Conservation (phyloP, 2,329 filamentous ascomycete genomes). For the Ophiostoma populinum region DNA sequence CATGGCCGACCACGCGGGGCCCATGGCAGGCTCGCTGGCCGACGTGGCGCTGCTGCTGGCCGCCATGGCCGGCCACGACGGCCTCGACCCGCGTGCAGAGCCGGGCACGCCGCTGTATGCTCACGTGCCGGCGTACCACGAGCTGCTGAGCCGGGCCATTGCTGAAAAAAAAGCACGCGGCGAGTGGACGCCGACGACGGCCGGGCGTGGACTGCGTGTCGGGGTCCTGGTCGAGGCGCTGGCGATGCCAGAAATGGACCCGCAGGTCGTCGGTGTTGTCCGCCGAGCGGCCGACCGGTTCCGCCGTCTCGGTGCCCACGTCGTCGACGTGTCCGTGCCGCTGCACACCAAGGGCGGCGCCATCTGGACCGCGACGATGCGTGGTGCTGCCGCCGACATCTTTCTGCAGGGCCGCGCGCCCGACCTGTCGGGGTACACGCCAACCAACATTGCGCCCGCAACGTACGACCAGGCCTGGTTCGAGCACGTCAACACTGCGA, state of each 20-base stretch:
- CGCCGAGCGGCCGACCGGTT: slow-evolving; percentile 21
- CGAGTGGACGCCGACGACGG: slow-evolving; percentile 12
- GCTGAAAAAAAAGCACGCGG: slow-evolving; percentile 10
- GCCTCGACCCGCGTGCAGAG: slow-evolving; percentile 26
- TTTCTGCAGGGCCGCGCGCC: slow-evolving; percentile 16
- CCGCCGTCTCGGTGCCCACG: slow-evolving; percentile 23
- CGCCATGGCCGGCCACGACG: slow-evolving; percentile 28
- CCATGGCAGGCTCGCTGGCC: slow-evolving; percentile 24
- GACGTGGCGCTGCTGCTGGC: slow-evolving; percentile 25
- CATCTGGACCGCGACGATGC: slow-evolving; percentile 28
- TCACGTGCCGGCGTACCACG: slow-evolving; percentile 18
- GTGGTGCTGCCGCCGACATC: slow-evolving; percentile 17
- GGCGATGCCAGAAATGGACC: slow-evolving; percentile 19
- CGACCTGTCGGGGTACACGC: slow-evolving; percentile 17
- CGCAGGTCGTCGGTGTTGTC: slow-evolving; percentile 21
- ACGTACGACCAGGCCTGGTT: slow-evolving; percentile 23
- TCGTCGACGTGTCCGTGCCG: slow-evolving; percentile 27
- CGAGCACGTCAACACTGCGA: slow-evolving; percentile 23
- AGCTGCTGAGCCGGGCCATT: slow-evolving; percentile 14
- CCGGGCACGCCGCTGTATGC: slow-evolving; percentile 20
- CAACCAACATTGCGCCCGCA: slow-evolving; percentile 16
- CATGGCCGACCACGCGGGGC: slow-evolving; percentile 26
- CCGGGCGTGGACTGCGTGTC: slow-evolving; percentile 24
- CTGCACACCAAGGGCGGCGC: slow-evolving; percentile 27
- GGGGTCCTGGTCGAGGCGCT: slow-evolving; percentile 29